Evolutionary conservation across 768 basidiomycete species (phyloP), one percentile per base, ranked within the genome.

Genomic region (Cubamyces sp.): DNA sequence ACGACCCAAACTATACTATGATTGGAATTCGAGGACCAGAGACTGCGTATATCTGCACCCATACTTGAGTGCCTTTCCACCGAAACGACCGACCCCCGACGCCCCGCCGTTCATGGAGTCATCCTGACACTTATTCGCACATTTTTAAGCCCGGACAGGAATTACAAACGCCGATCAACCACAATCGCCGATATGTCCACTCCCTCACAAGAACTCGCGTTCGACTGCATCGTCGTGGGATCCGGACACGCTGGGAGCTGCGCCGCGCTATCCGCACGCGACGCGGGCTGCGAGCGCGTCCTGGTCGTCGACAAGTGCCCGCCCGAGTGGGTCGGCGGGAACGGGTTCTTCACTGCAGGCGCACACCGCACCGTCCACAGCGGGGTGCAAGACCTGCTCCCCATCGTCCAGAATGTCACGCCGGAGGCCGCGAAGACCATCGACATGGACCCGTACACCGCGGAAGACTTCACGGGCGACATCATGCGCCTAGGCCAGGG

Each of bases 291-390:
- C 72, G 75, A 72, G 52, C 79, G 80, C 78, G 85, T 88, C 62
- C 75, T 90, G 45, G 74, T 90, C 56, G 74, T 89, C 53, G 87
- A 90, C 68, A 88, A 88, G 67, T 85, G 85, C 42, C 85, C 87
- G 1, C 67, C 74, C 42, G 80, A 81, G 58, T 89, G 87, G 87
- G 80, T 73, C 3, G 88, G 88, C 4, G 88, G 87, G 18, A 90
- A 91, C 66, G 85, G 87, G 18, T 87, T 84, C 73, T 90, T 89
- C 74, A 88, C 87, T 30, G 87, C 87, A 11, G 87, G 87, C 21
- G 86, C 87, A 7, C 79, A 84, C 68, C 84, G 88, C 55, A 87
- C 84, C 12, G 84, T 82, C 3, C 88, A 90, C 66, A 74, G 62
- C 16, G 88, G 87, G 1, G 76, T 89, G n/a, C 64, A 73, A 3